These are phyloP conservation scores for Diaporthe sp. DNA, from an alignment of 2,329 filamentous ascomycete genomes.

Conservation along the genomic window DNA sequence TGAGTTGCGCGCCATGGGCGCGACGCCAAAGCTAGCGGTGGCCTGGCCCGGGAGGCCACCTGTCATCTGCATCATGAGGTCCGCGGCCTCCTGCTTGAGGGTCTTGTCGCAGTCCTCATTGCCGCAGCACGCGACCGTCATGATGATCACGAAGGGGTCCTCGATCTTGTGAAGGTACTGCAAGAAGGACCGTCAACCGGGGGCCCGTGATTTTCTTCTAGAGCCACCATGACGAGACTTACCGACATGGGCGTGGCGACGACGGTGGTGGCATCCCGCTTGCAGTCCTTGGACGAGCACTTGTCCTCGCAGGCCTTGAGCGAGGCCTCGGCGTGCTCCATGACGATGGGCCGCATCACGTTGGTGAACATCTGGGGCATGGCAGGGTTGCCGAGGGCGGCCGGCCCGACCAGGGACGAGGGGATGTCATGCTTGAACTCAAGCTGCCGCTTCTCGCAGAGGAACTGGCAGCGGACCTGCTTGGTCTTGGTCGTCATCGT, in stretches of 20 bases:
- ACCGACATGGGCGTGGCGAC: slow-evolving; percentile 42
- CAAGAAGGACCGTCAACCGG: not conserved
- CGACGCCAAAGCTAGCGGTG: slow-evolving; percentile 38
- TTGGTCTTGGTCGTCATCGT: slow-evolving; percentile 38
- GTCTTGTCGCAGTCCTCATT: slow-evolving; percentile 23
- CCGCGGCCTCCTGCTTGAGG: slow-evolving; percentile 38
- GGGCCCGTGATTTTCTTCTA: not conserved
- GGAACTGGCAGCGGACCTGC: slow-evolving; percentile 40
- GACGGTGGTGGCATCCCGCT: slow-evolving; percentile 31
- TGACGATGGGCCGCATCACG: slow-evolving; percentile 37
- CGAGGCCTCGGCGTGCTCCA: slow-evolving; percentile 39
- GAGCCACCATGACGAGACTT: not conserved
- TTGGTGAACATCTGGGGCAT: slow-evolving; percentile 40
- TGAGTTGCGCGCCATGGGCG: slow-evolving; percentile 38
- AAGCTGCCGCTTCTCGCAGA: slow-evolving; percentile 41
- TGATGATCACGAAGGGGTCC: slow-evolving; percentile 42
- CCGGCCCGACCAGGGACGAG: slow-evolving; percentile 37
- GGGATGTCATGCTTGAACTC: slow-evolving; percentile 41
- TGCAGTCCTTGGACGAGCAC: slow-evolving; percentile 37
- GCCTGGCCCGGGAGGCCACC: slow-evolving; percentile 37
- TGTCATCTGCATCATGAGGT: slow-evolving; percentile 40
- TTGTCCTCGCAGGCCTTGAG: slow-evolving; percentile 40
- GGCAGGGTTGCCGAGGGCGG: slow-evolving; percentile 39
- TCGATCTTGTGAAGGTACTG: slow-evolving; percentile 41
- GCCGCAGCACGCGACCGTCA: slow-evolving; percentile 40